Base-by-base conservation (phyloP, 1,284 basidiomycete genomes). In the Wolfiporia cocos region DNA sequence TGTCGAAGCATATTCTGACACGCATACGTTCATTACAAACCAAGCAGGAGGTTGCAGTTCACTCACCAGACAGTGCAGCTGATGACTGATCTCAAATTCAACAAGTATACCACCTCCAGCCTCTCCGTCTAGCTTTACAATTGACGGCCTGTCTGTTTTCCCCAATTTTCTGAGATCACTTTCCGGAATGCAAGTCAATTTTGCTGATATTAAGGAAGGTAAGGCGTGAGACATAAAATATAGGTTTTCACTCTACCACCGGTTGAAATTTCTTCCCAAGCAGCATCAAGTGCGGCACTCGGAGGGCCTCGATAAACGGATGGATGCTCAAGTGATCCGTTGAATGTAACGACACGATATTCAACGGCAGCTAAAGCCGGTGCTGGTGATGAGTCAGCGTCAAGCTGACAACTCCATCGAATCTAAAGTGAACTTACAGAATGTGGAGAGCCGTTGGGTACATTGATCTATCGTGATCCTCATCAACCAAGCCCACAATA, bases 301-400 rank as follows among this genome's bases (percentile, higher is more conserved):
- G 26, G 26, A 7, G 40, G 22, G 17, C 40, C 40, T 11, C 40
- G 34, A 19, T 31, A 35, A 20, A 34, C 33, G 40, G 32, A 34
- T 14, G 40, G 33, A 17, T 9, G 18, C 5, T 29, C 30, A 14
- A 34, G 34, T 17, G 33, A 18, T 10, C 40, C 40, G 10, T 41
- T 34, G 18, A 41, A 34, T 12, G 19, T 34, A 4, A 41, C 33
- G 20, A 28, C 15, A n/a, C 29, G 20, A 19, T 41, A 41, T 24
- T 35, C 40, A 2, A 41, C 33, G 4, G 26, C 40, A 5, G 34
- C 40, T 11, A 41, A 19, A 17, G 40, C 40, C 4, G 40, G 40
- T 6, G 40, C 40, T 41, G 40, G n/a, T 15, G 3, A 6, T 12
- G 7, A 33, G 14, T 20, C 24, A n/a, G n/a, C n/a, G n/a, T n/a